A percentile compares a stretch with the other conserved stretches of the same genome.
Conservation (phyloP, 805 yeast genomes). For the Scheffersomyces lignosus region DNA sequence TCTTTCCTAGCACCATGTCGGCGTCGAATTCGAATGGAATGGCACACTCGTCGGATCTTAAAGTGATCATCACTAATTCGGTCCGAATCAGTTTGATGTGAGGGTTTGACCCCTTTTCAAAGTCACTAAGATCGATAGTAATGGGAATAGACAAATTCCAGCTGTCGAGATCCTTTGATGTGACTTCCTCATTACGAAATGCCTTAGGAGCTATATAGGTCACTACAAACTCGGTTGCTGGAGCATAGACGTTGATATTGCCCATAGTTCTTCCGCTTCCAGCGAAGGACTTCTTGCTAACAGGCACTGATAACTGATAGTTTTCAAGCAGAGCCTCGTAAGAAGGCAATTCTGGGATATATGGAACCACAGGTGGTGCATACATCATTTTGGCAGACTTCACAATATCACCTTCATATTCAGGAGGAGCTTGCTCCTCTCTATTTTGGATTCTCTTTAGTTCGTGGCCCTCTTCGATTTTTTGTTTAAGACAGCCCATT, state of each 20-base stretch:
- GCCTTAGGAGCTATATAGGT: background rate
- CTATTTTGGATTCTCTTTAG: background rate
- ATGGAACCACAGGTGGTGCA: background rate
- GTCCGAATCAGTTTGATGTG: background rate
- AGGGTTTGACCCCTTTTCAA: too few relatives aligned
- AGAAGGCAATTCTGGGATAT: background rate
- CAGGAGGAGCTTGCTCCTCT: background rate
- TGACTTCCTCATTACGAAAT: background rate
- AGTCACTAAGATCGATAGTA: background rate
- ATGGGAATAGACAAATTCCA: background rate
- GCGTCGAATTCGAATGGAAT: background rate
- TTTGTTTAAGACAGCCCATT: background rate
- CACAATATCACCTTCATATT: background rate
- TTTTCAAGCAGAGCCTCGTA: background rate
- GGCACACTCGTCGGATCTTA: background rate
- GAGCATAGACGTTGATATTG: background rate
- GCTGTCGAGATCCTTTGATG: background rate
- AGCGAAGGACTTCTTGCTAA: background rate
- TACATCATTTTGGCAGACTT: background rate
- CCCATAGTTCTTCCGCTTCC: background rate
- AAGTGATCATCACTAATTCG: background rate
- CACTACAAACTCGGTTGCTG: background rate
- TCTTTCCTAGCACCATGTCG: background rate
- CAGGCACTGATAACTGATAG: background rate
- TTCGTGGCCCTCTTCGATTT: background rate